Conservation (phyloP, 768 basidiomycete species). For the Suillus subalutaceus region DNA sequence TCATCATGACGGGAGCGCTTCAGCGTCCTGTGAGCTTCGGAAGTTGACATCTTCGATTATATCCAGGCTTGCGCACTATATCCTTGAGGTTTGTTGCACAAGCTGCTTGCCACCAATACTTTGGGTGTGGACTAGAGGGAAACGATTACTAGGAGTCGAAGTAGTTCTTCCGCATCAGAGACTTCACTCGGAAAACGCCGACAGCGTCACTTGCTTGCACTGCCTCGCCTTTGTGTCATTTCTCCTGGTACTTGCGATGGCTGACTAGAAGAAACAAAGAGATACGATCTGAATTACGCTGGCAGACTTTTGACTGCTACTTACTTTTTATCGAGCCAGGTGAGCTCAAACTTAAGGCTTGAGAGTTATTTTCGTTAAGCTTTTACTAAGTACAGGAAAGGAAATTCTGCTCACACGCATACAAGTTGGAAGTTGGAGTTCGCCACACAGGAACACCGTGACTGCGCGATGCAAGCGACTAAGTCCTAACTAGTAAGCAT, state of each 20-base stretch:
- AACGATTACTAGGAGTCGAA: not conserved
- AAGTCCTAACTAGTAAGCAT: not conserved
- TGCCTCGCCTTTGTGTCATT: not conserved
- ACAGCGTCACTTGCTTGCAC: not conserved
- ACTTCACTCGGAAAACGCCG: not conserved
- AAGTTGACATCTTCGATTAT: conserved; percentile 10
- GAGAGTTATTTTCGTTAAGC: too few species aligned
- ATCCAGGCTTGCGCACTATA: not conserved
- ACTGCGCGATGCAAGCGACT: not conserved
- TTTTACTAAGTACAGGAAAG: not conserved
- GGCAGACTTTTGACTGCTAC: not conserved
- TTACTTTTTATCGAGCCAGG: not conserved
- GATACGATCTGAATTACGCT: not conserved
- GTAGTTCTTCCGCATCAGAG: not conserved
- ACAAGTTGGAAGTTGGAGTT: not conserved
- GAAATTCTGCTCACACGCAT: not conserved
- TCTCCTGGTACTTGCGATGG: not conserved
- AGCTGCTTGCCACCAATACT: not conserved
- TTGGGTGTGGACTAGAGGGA: not conserved
- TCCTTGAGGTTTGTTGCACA: not conserved
- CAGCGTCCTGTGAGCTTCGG: conserved; percentile 5
- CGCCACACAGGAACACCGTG: not conserved
- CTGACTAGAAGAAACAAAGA: not conserved
- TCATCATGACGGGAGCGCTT: conserved; percentile 22
- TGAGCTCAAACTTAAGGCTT: not conserved